Evolutionary conservation across 176 grass and related monocot genomes (phyloP), one percentile per base, ranked within the genome.

Genomic region (Lolium perenne): DNA sequence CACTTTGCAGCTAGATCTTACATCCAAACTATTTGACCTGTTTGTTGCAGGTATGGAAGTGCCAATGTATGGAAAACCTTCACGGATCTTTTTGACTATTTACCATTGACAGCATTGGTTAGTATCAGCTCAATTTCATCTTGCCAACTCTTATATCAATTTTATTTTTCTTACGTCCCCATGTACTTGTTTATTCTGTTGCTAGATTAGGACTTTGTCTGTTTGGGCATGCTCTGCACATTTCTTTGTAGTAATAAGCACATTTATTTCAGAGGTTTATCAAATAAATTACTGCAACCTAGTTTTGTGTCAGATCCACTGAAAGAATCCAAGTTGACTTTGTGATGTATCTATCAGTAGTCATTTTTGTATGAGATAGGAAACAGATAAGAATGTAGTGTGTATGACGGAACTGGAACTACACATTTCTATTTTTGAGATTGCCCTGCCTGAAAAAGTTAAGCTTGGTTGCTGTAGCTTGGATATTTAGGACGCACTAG

Each of bases 21-120:
- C 60, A 32, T 46, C 17, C 16, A 65, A 76, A 73, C 38, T 67
- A n/a, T 76, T 81, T 68, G 70, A 50, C n/a, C 25, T 85, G 17
- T 85, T 85, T 46, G 77, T 88, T 67, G 76, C 77, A 93, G 91
- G 81, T 93, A 90, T 38, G 91, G 91, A 23, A 93, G 78, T 86
- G 91, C 91, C 58, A 93, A 88, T 88, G 91, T 93, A 14, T 93
- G 91, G 91, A 93, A 93, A 80, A 90, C 70, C 35, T 93, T 90
- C 79, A 93, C 91, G 49, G 91, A 93, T 71, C 85, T 93, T 25
- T 93, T 93, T 21, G 91, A 93, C 87, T 93, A 93, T 88, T 76
- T 93, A 43, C 91, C 91, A 3, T 75, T 93, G 56, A 93, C 91
- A 64, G 91, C 91, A 71, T 80, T 90, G 88, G 76, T 61, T 69